Evolutionary conservation across 768 basidiomycete species (phyloP), one percentile per base, ranked within the genome.

Genomic region (Hemileccinum rubropunctum): DNA sequence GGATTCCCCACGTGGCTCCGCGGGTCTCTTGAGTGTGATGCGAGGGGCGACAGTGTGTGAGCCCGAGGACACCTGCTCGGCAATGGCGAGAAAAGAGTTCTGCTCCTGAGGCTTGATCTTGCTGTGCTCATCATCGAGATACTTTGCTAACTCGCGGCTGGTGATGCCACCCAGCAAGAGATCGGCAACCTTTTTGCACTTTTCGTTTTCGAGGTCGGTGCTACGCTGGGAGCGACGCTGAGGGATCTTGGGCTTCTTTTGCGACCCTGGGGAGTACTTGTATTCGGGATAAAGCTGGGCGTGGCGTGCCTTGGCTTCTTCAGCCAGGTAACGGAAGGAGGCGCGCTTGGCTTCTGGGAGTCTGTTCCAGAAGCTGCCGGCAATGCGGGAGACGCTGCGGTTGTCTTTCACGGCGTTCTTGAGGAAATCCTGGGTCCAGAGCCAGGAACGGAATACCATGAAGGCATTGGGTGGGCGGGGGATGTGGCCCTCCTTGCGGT

Each of bases 401-500:
- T 92, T 89, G 43, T 86, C 81, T 52, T 72, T 76, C 69, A 87
- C 86, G 44, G 79, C 71, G 34, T 67, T 66, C 44, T 80, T 80
- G 27, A 75, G 64, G 33, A 75, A 70, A 3, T 74, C 69, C 52
- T 77, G 76, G 45, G 72, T 68, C 70, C 87, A 78, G 38, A 86
- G 77, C 60, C 78, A 78, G 17, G 83, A 88, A 35, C 91, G 83
- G 64, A 81, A 92, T 52, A 91, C 72, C 69, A 92, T 90, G 75
- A 92, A 95, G 10, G 90, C 85, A 61, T 94, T 95, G 48, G 86
- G 77, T 2, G 91, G 91, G 13, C 91, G 83, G 28, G 82, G 83
- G 33, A 91, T 79, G 62, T 83, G 83, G 32, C 73, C 74, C 10
- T 61, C 68, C 60, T 64, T 68, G 60, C 67, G 69, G 55, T 69